phyloP scores from a whole-genome alignment of 192 early-diverging fungal genomes.

The Coemansia reversa region DNA sequence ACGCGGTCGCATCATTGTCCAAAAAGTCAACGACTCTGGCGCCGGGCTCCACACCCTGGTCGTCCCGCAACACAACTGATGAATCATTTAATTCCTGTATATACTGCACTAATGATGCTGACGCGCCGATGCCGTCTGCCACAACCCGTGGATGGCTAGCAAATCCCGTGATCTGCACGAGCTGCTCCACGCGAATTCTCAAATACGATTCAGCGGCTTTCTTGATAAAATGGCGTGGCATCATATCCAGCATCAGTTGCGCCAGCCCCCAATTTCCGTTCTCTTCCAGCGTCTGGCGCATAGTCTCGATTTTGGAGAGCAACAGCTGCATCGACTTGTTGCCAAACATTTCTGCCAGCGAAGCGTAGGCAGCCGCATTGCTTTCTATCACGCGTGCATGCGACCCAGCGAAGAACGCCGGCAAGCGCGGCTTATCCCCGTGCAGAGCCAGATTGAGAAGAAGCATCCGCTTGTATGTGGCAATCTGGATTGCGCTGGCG shows the following conservation, averaged over 20 bases:
- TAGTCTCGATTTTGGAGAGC: conserved; percentile 4
- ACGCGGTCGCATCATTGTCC: conserved; percentile 9
- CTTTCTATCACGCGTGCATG: conserved; percentile 30
- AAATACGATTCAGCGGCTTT: conserved; percentile 22
- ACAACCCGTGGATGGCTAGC: conserved; percentile 19
- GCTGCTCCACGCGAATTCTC: conserved; percentile 18
- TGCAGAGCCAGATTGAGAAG: conserved; percentile 9
- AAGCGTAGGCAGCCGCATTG: conserved; percentile 11
- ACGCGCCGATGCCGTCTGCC: background rate
- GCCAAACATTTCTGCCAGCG: conserved; percentile 23
- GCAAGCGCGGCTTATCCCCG: conserved; percentile 19
- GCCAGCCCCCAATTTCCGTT: conserved; percentile 37
- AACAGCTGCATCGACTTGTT: conserved; percentile 9
- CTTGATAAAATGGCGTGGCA: conserved; percentile 34
- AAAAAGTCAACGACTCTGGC: conserved; percentile 16
- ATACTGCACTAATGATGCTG: conserved; percentile 19
- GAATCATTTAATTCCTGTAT: conserved; percentile 30
- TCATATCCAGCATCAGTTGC: background rate
- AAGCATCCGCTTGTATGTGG: conserved; percentile 35
- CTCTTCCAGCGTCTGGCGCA: conserved; percentile 6
- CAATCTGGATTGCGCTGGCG: conserved; percentile 36
- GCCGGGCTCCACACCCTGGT: background rate
- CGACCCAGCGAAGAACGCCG: conserved; percentile 27
- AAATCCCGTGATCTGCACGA: conserved; percentile 31
- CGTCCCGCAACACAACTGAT: conserved; percentile 15